Percentiles rank a stretch among this genome's conserved stretches.
Conservation (phyloP, 2,329 filamentous ascomycete species). For the Hypoxylon rubiginosum region DNA sequence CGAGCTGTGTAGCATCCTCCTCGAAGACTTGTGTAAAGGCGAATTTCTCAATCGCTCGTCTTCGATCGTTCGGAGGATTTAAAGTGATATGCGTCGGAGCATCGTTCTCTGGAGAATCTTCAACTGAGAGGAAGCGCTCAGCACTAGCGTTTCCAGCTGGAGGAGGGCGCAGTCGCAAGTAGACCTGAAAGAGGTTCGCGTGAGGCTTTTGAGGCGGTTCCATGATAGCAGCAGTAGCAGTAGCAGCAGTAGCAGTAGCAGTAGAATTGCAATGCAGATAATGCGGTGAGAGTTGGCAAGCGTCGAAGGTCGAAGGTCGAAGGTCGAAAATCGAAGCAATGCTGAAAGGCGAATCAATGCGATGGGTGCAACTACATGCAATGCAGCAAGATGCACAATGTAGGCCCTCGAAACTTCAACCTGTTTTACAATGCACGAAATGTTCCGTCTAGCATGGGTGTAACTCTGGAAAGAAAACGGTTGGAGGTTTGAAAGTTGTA, state of each 20-base stretch:
- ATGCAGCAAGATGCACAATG: slow-evolving; percentile 36
- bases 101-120: slow-evolving; percentile 64
- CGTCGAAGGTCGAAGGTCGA: slow-evolving; percentile 6
- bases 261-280: background rate
- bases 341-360: slow-evolving; percentile 19
- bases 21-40: slow-evolving; percentile 95
- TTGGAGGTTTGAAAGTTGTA: slow-evolving; percentile 30
- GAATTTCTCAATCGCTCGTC: slow-evolving; percentile 92
- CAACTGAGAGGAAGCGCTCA: slow-evolving; percentile 85
- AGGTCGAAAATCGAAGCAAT: background rate
- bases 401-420: background rate
- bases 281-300: slow-evolving; percentile 14
- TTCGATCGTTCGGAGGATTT: slow-evolving; percentile 86
- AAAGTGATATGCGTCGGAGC: slow-evolving; percentile 78
- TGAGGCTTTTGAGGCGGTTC: slow-evolving; percentile 60
- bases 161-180: slow-evolving; percentile 84
- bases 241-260: slow-evolving; percentile 18
- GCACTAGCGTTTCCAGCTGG: slow-evolving; percentile 58
- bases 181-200: slow-evolving; percentile 86
- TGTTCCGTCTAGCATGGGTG: slow-evolving; percentile 32
- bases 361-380: slow-evolving; percentile 36
- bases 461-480: slow-evolving; percentile 28
- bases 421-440: slow-evolving; percentile 40
- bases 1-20: slow-evolving; percentile 84
- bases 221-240: slow-evolving; percentile 50